Evolutionary conservation across 2,329 filamentous ascomycete genomes (phyloP), one percentile per base, ranked within the genome.

Genomic region (Colletotrichum sp.): DNA sequence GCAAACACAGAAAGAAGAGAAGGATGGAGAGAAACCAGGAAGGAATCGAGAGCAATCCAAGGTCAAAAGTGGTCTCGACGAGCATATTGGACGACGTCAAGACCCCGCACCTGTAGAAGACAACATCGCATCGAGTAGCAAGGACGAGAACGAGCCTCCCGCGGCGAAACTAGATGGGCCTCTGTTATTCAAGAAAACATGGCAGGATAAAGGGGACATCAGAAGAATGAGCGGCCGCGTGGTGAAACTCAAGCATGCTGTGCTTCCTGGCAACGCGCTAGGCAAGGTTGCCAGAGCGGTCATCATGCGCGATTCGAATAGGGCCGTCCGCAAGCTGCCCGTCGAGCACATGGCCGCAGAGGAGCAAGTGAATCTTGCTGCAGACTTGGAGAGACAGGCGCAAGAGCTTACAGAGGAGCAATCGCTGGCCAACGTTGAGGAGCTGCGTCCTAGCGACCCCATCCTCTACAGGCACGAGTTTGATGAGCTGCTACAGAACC

Each of bases 361-460:
- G 22, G 8, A 55, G 16, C 13, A 16, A 8, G 25, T 84, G 2
- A 80, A 84, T 19, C 83, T 87, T 76, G 78, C 84, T 69, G 78
- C 79, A 22, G 57, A 86, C 8, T 71, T 86, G 6, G 77, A 81
- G 2, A 78, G 79, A 12, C 79, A 83, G 34, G 78, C 76, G 3
- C 77, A 77, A 5, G 79, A 82, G 4, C 76, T 81, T 2, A 81
- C 78, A 2, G 67, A 77, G 3, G 81, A 85, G 22, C 86, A 90
- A 57, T 81, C 87, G 3, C 80, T 84, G 65, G 79, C 81, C 5
- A 88, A 90, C 73, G 87, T 92, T 22, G 83, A 91, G 36, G 86
- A 87, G 71, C 79, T 92, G 39, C 85, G 85, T 48, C 90, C 90
- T 2, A 73, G 71, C 2, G 83, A 85, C 8, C 84, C 84, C 28